These are phyloP conservation scores for Hysterium pulicare DNA, from an alignment of 2,329 filamentous ascomycete genomes.

Conservation along the genomic window DNA sequence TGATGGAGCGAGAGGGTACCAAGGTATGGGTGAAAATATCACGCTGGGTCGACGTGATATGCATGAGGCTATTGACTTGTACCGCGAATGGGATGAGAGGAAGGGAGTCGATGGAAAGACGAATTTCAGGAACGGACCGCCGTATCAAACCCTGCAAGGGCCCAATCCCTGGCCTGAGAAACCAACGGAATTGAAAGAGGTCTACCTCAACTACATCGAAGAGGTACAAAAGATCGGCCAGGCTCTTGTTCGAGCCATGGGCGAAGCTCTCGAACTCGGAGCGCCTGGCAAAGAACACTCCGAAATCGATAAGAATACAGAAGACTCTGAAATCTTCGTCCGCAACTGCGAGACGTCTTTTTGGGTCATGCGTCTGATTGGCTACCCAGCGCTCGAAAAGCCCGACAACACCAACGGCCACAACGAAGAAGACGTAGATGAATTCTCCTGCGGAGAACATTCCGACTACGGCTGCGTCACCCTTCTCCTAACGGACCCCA, in stretches of 20 bases:
- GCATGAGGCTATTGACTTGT: constrained; percentile 42
- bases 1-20: constrained; percentile 38
- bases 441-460: constrained; percentile 42
- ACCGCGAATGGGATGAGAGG: constrained; percentile 30
- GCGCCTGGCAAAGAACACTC: neutral
- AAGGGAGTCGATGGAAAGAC: too few species aligned
- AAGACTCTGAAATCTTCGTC: constrained; percentile 32
- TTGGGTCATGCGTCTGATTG: constrained; percentile 42
- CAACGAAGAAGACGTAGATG: constrained; percentile 12
- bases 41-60: constrained; percentile 32
- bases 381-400: constrained; percentile 31
- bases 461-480: constrained; percentile 49
- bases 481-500: constrained; percentile 44
- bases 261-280: constrained; percentile 23
- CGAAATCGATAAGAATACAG: neutral
- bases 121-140: constrained; percentile 15
- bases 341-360: constrained; percentile 31
- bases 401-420: constrained; percentile 11
- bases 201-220: constrained; percentile 33
- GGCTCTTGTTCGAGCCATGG: constrained; percentile 38
- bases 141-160: constrained; percentile 36
- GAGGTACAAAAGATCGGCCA: constrained; percentile 27
- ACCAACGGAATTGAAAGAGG: constrained; percentile 21
- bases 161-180: constrained; percentile 43
- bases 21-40: constrained; percentile 37